Base-by-base conservation (phyloP, 164 flowering plant genomes). In the Macadamia tetraphylla region DNA sequence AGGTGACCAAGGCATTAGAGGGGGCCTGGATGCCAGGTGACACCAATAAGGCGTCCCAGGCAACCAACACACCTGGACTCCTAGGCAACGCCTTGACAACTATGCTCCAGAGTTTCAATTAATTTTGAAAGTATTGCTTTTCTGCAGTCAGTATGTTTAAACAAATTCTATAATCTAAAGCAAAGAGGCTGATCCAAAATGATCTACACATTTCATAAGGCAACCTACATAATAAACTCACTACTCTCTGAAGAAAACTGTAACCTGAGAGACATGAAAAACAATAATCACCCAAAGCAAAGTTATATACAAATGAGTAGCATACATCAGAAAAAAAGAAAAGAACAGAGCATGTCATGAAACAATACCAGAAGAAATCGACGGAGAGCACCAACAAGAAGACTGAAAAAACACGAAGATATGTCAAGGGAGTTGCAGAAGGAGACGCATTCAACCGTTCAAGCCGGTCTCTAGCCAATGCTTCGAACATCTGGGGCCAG, bases 401-500 rank as follows among this genome's bases (percentile, higher is more conserved):
- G 11, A 74, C 92, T 40, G 95, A 87, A 88, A 80, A 94, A 18
- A 90, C 97, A 58, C 98, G 97, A 71, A 87, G 88, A 73, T 87
- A 92, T 71, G 91, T 73, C 95, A 88, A 81, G 18, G 97, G 91
- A 48, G 92, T 88, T 53, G 87, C 88, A 76, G 97, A 88, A 67
- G 98, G 97, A 63, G 98, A 94, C 63, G 91, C 89, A 82, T 94
- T 94, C 79, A 94, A 70, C 10, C 97, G 85, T 58, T 92, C 97
- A 70, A 92, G 96, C 44, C 99, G 85, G 64, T 94, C 99, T 77
- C 92, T 87, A 52, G 87, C 95, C 81, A 94, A 74, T 66, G 92
- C 92, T 84, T 94, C 95, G 80, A 94, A 94, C 95, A 92, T 90
- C 99, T 91, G 78, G n/a, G 12, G 64, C 44, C 58, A 79, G 48